These are phyloP conservation scores for Mucor piriformis DNA, from an alignment of 371 early-diverging fungal species.

Conservation along the genomic window DNA sequence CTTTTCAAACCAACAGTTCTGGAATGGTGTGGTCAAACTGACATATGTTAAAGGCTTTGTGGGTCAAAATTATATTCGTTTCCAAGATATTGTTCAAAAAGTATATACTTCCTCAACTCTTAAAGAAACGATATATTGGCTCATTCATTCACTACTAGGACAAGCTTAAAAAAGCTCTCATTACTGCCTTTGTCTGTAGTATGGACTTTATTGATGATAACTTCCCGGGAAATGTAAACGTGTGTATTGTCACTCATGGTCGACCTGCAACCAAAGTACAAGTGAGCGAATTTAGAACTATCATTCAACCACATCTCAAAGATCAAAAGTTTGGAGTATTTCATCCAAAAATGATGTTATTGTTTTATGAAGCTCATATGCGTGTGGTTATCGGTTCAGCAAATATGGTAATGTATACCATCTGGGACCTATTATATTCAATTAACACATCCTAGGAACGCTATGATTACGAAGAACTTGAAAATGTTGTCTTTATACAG, in stretches of 20 bases:
- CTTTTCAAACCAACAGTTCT: constrained; percentile 16
- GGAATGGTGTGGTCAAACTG: constrained; percentile 45
- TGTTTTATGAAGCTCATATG: constrained; percentile 37
- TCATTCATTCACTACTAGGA: constrained; percentile 7
- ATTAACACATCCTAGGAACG: constrained; percentile 25
- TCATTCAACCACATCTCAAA: constrained; percentile 44
- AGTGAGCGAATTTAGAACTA: constrained; percentile 23
- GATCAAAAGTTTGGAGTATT: constrained; percentile 42
- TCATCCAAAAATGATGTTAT: constrained; percentile 50
- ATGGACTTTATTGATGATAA: constrained; percentile 46
- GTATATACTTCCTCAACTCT: too few species aligned
- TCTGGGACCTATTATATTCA: too few species aligned
- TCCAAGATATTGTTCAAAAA: constrained; percentile 45
- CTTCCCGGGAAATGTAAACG: constrained; percentile 36
- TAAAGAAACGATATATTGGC: too few species aligned
- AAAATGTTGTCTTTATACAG: constrained; percentile 55
- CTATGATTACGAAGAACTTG: constrained; percentile 49
- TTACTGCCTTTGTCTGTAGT: constrained; percentile 48
- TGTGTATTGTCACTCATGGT: constrained; percentile 47
- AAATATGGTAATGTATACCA: too few species aligned
- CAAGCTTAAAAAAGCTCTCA: constrained; percentile 36
- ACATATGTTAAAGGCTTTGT: constrained; percentile 44
- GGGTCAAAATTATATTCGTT: constrained; percentile 34
- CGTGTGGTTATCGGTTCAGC: constrained; percentile 55
- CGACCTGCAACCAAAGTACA: constrained; percentile 37